phyloP scores from a whole-genome alignment of 2,329 filamentous ascomycete genomes.

The Hymenoscyphus infarciens region DNA sequence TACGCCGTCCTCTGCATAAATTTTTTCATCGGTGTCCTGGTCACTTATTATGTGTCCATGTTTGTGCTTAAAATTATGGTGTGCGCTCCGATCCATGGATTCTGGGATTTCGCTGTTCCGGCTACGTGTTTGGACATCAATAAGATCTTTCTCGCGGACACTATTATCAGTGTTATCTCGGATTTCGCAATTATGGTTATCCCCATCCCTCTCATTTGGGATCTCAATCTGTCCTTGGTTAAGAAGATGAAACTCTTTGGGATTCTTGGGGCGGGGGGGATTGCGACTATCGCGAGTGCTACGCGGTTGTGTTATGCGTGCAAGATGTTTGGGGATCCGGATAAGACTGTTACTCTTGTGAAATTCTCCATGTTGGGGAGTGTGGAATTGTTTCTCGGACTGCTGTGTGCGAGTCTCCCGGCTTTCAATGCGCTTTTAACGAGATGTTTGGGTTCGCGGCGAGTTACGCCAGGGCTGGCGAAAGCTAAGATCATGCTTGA shows the following conservation, averaged over 20 bases:
- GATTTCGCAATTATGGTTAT: constrained; percentile 37
- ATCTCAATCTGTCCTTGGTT: constrained; percentile 23
- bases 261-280: constrained; percentile 12
- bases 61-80: constrained; percentile 14
- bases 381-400: not conserved
- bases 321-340: not conserved
- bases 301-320: constrained; percentile 3
- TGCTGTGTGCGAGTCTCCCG: not conserved
- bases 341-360: constrained; percentile 4
- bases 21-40: constrained; percentile 10
- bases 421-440: not conserved
- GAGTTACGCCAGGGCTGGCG: no score
- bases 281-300: constrained; percentile 9
- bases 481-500: no score
- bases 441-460: no score
- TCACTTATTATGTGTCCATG: constrained; percentile 13
- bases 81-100: constrained; percentile 12
- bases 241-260: constrained; percentile 13
- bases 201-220: constrained; percentile 34
- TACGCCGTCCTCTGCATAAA: constrained; percentile 2
- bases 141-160: constrained; percentile 40
- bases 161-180: constrained; percentile 39
- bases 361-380: not conserved
- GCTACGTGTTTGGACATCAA: constrained; percentile 10
- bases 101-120: constrained; percentile 10